phyloP scores from a whole-genome alignment of 2,329 filamentous ascomycete genomes.

The Thyridium curvatum region DNA sequence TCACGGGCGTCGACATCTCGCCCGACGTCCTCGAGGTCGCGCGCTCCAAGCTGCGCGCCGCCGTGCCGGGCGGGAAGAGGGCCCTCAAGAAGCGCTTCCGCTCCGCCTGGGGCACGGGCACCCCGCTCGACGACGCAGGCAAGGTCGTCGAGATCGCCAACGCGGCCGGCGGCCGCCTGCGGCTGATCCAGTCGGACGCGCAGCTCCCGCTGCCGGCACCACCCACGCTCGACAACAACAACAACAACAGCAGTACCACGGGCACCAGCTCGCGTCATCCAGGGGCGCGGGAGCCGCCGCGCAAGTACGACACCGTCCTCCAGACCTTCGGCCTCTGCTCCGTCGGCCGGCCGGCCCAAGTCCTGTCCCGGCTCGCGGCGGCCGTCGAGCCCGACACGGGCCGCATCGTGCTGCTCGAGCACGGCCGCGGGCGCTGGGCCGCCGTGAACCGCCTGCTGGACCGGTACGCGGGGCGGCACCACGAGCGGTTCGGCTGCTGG shows the following conservation, averaged over 20 bases:
- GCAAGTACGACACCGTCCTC: conserved; percentile 54
- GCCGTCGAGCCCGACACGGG: conserved; percentile 47
- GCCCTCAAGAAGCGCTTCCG: conserved; percentile 29
- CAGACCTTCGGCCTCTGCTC: conserved; percentile 60
- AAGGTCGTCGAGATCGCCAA: not conserved
- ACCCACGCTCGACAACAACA: conserved; percentile 2
- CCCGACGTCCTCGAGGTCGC: conserved; percentile 54
- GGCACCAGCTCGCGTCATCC: not conserved
- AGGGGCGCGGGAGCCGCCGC: not conserved
- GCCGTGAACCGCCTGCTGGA: conserved; percentile 52
- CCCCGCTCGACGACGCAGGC: not conserved
- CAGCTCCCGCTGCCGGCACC: conserved; percentile 13
- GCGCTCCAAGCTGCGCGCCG: conserved; percentile 40
- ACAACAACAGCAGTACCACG: too few relatives aligned
- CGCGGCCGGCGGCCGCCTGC: not conserved
- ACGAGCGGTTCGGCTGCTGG: conserved; percentile 58
- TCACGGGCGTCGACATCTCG: conserved; percentile 57
- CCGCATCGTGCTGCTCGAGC: conserved; percentile 55
- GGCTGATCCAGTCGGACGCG: conserved; percentile 24
- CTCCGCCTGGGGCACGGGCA: conserved; percentile 1
- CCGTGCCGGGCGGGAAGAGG: conserved; percentile 29
- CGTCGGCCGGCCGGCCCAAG: conserved; percentile 46
- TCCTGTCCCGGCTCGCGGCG: conserved; percentile 47
- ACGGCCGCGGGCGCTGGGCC: conserved; percentile 50
- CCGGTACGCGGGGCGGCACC: conserved; percentile 47